Percentiles rank a stretch among this genome's conserved stretches.
Evolutionary conservation across 1,284 basidiomycete genomes (phyloP).

Genomic region (Malassezia psittaci): DNA sequence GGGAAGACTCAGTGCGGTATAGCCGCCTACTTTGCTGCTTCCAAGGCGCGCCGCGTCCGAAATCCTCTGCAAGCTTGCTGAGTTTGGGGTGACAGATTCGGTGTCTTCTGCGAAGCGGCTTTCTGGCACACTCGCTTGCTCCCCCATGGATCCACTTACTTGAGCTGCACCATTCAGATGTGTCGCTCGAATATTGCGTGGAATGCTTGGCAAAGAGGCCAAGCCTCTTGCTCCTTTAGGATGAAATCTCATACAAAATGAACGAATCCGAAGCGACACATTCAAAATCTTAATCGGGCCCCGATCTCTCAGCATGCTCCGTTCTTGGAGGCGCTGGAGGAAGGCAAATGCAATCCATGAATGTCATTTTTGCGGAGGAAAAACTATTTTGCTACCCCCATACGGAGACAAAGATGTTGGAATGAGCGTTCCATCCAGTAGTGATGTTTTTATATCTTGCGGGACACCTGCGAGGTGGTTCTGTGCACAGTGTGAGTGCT

Average conservation of each 20-base stretch:
- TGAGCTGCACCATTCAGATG: conserved; percentile 3
- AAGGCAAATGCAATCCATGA: neutral
- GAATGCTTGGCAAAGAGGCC: neutral
- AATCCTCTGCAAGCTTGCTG: conserved; percentile 10
- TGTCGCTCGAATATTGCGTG: neutral
- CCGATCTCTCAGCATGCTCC: neutral
- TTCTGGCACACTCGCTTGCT: neutral
- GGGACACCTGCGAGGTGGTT: conserved; percentile 33
- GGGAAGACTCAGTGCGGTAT: conserved; percentile 1
- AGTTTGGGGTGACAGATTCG: neutral
- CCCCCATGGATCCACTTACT: neutral
- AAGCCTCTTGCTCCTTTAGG: neutral
- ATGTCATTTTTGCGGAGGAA: conserved; percentile 33
- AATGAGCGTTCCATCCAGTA: neutral
- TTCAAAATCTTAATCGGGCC: conserved; percentile 2
- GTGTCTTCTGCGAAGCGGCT: neutral
- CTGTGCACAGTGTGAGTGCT: conserved; percentile 32
- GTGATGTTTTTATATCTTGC: conserved; percentile 19
- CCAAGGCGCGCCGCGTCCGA: conserved; percentile 18
- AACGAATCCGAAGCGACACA: neutral
- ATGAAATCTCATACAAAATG: neutral
- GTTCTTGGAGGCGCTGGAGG: neutral
- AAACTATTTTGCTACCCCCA: conserved; percentile 29
- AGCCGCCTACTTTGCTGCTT: conserved; percentile 7
- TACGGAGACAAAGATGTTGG: conserved; percentile 6